Evolutionary conservation across 495 filamentous ascomycete species (phyloP), one percentile per base, ranked within the genome.

Genomic region (Acidomyces sp.): DNA sequence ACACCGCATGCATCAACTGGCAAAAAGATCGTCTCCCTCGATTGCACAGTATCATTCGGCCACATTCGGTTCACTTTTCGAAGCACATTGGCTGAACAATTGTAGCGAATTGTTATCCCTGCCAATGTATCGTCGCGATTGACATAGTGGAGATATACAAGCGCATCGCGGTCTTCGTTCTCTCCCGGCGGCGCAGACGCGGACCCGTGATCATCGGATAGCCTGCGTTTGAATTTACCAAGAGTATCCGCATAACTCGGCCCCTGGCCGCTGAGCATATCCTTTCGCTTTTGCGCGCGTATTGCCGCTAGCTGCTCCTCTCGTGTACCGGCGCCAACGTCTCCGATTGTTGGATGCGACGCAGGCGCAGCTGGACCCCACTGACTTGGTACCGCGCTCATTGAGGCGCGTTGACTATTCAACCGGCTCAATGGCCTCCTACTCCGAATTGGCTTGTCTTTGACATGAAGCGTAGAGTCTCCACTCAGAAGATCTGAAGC

Each of bases 101-200:
- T 80, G 60, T 90, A 97, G 45, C 75, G 80, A 30, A 97, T 83
- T 19, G 83, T 80, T 15, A 97, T 78, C 2, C 90, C 87, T 1
- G 84, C 84, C 42, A 94, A 75, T 10, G 83, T 94, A 54, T 96
- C 92, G 22, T 69, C 69, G 3, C 77, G 68, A 42, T 74, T 73
- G 2, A 97, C 87, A 43, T 77, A 78, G 60, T 97, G 90, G 17
- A 97, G 65, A 59, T 97, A 97, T 11, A 85, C 87, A 39, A 95
- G 55, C 6, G 75, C 74, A 43, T 80, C 75, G 41, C 77, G 71
- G 29, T 86, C 82, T 37, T 75, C 62, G 23, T 56, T 45, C 41
- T 63, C 61, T 5, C 39, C 49, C 6, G 61, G 58, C 6, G 60
- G 60, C 16, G 57, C 58, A 23, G 61, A 62, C 29, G 42, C 23